Evolutionary conservation across 129 eudicot genomes (phyloP).

Genomic region (Flaveria sonorensis): DNA sequence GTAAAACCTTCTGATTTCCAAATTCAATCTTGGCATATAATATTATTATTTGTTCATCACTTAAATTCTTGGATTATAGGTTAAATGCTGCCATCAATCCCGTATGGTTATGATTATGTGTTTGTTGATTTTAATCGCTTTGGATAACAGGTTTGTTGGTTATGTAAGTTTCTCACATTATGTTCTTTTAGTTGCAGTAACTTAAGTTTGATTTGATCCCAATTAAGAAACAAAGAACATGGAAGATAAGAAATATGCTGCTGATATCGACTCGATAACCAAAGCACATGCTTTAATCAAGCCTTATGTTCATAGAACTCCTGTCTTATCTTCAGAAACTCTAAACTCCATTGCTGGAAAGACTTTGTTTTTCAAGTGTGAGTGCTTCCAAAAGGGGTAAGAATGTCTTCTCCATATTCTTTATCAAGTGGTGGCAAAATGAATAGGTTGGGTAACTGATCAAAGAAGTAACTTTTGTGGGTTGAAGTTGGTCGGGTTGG

Average conservation of each 20-base stretch:
- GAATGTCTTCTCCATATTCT: conserved; percentile 13
- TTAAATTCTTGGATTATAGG: background rate
- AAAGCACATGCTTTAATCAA: conserved; percentile 73
- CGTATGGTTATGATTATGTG: background rate
- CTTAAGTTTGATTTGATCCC: conserved; percentile 5
- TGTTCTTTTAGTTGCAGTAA: background rate
- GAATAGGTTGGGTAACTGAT: background rate
- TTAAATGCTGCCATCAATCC: background rate
- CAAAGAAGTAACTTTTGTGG: background rate
- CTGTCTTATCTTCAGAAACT: conserved; percentile 81
- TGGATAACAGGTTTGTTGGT: background rate
- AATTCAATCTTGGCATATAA: background rate
- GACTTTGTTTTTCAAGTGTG: conserved; percentile 81
- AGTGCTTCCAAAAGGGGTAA: conserved; percentile 97
- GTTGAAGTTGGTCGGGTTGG: background rate
- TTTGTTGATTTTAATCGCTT: background rate
- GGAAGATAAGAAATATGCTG: conserved; percentile 63
- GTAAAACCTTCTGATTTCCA: background rate
- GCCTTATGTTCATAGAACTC: conserved; percentile 64
- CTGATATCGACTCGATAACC: conserved; percentile 69
- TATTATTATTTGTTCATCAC: background rate
- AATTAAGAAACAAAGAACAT: conserved; percentile 33
- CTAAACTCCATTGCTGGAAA: conserved; percentile 74
- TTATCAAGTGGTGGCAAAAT: background rate
- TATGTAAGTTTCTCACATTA: background rate